phyloP scores from a whole-genome alignment of 176 grass and related monocot species.

The Musa schizocarpa region DNA sequence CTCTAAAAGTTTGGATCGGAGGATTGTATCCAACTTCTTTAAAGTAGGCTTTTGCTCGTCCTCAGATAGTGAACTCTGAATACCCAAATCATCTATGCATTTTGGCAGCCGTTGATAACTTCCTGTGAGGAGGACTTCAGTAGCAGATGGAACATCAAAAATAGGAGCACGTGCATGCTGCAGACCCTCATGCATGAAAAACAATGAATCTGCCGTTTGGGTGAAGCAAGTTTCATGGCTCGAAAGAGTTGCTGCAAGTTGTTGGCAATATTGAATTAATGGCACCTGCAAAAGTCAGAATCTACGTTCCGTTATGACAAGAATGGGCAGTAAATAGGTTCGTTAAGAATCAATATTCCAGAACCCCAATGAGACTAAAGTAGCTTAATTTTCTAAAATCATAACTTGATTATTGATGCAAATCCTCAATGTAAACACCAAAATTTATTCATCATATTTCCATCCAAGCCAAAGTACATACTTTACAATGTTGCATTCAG shows the following conservation, averaged over 20 bases:
- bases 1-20: constrained; percentile 80
- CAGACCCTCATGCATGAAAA: constrained; percentile 70
- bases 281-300: constrained; percentile 45
- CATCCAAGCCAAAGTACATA: too few species aligned
- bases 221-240: constrained; percentile 92
- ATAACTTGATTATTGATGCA: not conserved
- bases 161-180: constrained; percentile 74
- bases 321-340: not conserved
- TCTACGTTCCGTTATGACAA: not conserved
- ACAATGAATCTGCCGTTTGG: constrained; percentile 87
- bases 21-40: constrained; percentile 60
- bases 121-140: constrained; percentile 77
- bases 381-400: not conserved
- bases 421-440: not conserved
- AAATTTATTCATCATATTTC: not conserved
- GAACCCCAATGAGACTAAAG: not conserved
- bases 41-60: constrained; percentile 75
- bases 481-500: too few species aligned
- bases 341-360: not conserved
- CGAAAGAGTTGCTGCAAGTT: constrained; percentile 78
- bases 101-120: constrained; percentile 67
- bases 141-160: constrained; percentile 94
- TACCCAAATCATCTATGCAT: constrained; percentile 76
- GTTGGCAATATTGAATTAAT: constrained; percentile 87
- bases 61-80: constrained; percentile 52